These are phyloP conservation scores for Mucor piriformis DNA, from an alignment of 371 early-diverging fungal species.

Conservation along the genomic window DNA sequence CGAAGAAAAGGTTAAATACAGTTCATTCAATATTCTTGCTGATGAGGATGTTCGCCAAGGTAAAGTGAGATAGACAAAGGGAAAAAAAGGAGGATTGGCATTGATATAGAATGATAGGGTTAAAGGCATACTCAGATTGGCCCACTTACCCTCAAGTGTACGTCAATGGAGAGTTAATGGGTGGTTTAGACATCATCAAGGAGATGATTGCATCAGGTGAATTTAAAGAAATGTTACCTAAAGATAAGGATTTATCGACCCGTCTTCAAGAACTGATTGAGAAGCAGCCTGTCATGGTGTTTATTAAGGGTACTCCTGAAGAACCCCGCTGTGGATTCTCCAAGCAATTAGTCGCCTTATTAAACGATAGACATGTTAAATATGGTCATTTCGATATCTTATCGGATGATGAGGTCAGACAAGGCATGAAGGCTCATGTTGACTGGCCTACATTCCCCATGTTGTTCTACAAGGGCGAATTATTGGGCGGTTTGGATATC, in stretches of 20 bases:
- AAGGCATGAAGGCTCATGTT: conserved; percentile 62
- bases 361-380: conserved; percentile 71
- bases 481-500: conserved; percentile 95
- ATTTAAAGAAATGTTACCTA: conserved; percentile 60
- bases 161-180: conserved; percentile 84
- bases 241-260: conserved; percentile 74
- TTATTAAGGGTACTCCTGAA: conserved; percentile 94
- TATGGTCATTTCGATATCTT: conserved; percentile 88
- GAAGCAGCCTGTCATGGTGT: conserved; percentile 79
- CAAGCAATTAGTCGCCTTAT: conserved; percentile 69
- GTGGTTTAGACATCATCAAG: conserved; percentile 91
- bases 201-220: conserved; percentile 83
- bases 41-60: conserved; percentile 89
- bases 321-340: conserved; percentile 89
- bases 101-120: conserved; percentile 33
- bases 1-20: conserved; percentile 71
- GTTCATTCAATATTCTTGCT: conserved; percentile 87
- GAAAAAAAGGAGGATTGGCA: background rate
- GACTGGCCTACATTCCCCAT: conserved; percentile 65
- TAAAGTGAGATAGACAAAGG: conserved; percentile 30
- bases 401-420: conserved; percentile 86
- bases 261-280: conserved; percentile 71
- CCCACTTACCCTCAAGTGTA: conserved; percentile 93
- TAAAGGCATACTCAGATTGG: conserved; percentile 90
- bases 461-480: conserved; percentile 90